Conservation (phyloP, 106 monocot species). For the Phalaenopsis aphrodite region DNA sequence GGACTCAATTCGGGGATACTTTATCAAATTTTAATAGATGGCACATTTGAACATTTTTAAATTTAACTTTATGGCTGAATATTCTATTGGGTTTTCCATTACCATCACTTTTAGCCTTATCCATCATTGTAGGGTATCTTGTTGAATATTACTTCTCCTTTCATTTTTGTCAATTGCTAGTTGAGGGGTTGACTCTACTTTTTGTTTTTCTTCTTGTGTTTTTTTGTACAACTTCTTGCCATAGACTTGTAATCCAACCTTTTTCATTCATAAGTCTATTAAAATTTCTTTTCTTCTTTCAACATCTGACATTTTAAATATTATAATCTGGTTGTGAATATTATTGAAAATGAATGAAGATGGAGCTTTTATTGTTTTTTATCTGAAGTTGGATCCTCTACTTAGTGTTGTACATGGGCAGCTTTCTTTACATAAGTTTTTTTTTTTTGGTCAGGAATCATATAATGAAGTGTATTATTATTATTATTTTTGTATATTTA, state of each 20-base stretch:
- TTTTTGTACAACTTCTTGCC: neutral
- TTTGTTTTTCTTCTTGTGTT: neutral
- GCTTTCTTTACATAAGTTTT: no score
- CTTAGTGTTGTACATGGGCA: no score
- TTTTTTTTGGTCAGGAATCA: no score
- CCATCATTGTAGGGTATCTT: neutral
- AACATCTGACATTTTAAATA: no score
- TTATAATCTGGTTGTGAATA: no score
- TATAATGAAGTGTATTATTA: no score
- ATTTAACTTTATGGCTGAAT: neutral
- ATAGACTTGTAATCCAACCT: neutral
- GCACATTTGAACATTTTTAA: no score
- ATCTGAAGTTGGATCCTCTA: no score
- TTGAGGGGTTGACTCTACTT: neutral
- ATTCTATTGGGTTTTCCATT: neutral
- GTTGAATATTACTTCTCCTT: neutral
- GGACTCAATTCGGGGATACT: neutral
- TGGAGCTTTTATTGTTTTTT: no score
- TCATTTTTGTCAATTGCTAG: slow-evolving; percentile 1
- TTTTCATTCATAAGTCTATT: neutral
- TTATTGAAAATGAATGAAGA: no score
- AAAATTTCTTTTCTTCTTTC: neutral
- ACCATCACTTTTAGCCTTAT: neutral
- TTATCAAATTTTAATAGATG: no score
- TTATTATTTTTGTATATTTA: no score